phyloP scores from a whole-genome alignment of 352 stramenopile genomes.

The Pythium dissimile region DNA sequence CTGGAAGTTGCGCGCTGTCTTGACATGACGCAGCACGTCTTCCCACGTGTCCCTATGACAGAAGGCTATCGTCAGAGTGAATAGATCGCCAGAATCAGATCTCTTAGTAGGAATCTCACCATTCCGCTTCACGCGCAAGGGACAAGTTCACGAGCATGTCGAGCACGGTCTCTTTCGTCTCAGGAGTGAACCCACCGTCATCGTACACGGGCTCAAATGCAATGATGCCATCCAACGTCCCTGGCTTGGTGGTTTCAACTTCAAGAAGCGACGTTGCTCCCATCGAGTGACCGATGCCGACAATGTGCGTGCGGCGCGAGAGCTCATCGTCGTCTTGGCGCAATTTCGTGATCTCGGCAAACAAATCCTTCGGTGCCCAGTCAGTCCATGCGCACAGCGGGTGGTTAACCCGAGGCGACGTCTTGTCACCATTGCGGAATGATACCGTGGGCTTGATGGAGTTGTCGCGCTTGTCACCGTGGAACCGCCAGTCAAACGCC shows the following conservation, averaged over 20 bases:
- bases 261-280: constrained; percentile 10
- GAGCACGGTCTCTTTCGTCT: not conserved
- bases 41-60: constrained; percentile 6
- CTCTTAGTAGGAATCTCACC: not conserved
- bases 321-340: constrained; percentile 2
- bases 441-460: constrained; percentile 16
- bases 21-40: not conserved
- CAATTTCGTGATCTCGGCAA: constrained; percentile 4
- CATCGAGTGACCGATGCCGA: constrained; percentile 27
- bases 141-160: constrained; percentile 11
- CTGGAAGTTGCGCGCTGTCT: not conserved
- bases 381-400: constrained; percentile 12
- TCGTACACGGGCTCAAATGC: constrained; percentile 20
- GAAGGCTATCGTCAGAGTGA: not conserved
- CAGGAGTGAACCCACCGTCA: not conserved
- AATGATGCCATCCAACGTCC: constrained; percentile 20
- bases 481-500: constrained; percentile 38
- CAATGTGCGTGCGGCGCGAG: not conserved
- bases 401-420: constrained; percentile 26
- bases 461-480: constrained; percentile 34
- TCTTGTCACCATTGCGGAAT: constrained; percentile 13
- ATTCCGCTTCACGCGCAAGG: not conserved
- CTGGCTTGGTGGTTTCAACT: constrained; percentile 14
- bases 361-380: constrained; percentile 8
- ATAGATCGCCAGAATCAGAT: no score